These are phyloP conservation scores for Annulohypoxylon stygium DNA, from an alignment of 495 filamentous ascomycete genomes.

Conservation along the genomic window DNA sequence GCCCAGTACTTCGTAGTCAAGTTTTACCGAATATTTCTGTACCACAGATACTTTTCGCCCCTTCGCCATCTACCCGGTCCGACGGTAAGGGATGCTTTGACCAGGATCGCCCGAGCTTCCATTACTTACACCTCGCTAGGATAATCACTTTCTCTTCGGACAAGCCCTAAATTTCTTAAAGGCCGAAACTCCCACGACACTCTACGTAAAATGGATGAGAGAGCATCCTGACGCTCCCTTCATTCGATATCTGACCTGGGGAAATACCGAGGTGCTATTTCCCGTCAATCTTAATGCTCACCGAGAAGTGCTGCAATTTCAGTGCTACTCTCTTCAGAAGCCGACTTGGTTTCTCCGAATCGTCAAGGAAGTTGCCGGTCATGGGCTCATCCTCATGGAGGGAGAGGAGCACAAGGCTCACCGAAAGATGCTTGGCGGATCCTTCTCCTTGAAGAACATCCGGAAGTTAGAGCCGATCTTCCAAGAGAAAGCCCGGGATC, in stretches of 20 bases:
- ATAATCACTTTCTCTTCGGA: conserved; percentile 31
- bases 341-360: conserved; percentile 40
- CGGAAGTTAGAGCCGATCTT: conserved; percentile 42
- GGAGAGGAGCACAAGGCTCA: conserved; percentile 45
- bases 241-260: conserved; percentile 47
- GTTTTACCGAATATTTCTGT: conserved; percentile 44
- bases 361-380: conserved; percentile 46
- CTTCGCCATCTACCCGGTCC: conserved; percentile 46
- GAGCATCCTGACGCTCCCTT: conserved; percentile 43
- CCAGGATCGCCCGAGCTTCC: neutral
- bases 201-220: conserved; percentile 45
- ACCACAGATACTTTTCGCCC: conserved; percentile 44
- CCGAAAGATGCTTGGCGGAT: conserved; percentile 40
- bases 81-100: conserved; percentile 17
- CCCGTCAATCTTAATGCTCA: conserved; percentile 47
- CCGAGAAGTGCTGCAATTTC: conserved; percentile 47
- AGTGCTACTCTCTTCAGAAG: conserved; percentile 51
- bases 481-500: conserved; percentile 31
- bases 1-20: conserved; percentile 40
- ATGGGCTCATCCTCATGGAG: conserved; percentile 50
- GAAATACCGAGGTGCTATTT: conserved; percentile 47
- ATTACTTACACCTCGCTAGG: conserved; percentile 11
- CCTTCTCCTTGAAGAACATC: conserved; percentile 37
- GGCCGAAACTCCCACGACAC: conserved; percentile 18
- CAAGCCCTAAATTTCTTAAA: conserved; percentile 25